Percentiles rank a stretch among this genome's conserved stretches.
phyloP scores from a whole-genome alignment of 106 monocot species.

The Agapanthus africanus region DNA sequence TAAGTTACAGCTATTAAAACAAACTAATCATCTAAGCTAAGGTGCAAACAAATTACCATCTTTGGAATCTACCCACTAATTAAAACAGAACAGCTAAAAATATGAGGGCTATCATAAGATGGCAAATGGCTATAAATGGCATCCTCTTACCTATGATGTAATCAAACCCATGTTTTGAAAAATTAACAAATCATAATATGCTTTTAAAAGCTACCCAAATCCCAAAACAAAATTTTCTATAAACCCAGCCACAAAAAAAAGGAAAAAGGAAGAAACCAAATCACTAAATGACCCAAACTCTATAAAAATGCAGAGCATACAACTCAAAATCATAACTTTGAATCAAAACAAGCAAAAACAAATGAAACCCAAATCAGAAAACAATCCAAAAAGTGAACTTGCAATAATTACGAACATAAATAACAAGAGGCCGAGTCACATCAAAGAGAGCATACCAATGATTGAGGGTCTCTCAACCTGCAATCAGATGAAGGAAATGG shows the following conservation, averaged over 20 bases:
- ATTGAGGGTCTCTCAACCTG: not conserved
- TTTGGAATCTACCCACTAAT: too few relatives aligned
- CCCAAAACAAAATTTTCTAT: not conserved
- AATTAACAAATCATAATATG: too few relatives aligned
- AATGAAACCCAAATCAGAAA: slow-evolving; percentile 3
- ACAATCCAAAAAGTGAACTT: not conserved
- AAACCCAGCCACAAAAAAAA: too few relatives aligned
- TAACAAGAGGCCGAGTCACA: not conserved
- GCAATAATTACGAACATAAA: not conserved
- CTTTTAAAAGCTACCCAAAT: not conserved
- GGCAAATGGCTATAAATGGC: too few relatives aligned
- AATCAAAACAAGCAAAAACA: not conserved
- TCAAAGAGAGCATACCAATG: slow-evolving; percentile 13
- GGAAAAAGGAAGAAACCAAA: not conserved
- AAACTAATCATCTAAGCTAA: too few relatives aligned
- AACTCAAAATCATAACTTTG: not conserved
- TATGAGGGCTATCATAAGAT: too few relatives aligned
- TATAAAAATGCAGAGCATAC: not conserved
- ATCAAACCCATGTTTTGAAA: too few relatives aligned
- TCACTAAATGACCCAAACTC: not conserved
- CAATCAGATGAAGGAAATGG: not conserved
- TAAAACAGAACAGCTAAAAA: too few relatives aligned
- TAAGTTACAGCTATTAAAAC: not conserved
- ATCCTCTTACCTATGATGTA: too few relatives aligned
- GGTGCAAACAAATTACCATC: too few relatives aligned